These are phyloP conservation scores for Rhodotorula sp. DNA, from an alignment of 1,284 basidiomycete species.

Conservation along the genomic window DNA sequence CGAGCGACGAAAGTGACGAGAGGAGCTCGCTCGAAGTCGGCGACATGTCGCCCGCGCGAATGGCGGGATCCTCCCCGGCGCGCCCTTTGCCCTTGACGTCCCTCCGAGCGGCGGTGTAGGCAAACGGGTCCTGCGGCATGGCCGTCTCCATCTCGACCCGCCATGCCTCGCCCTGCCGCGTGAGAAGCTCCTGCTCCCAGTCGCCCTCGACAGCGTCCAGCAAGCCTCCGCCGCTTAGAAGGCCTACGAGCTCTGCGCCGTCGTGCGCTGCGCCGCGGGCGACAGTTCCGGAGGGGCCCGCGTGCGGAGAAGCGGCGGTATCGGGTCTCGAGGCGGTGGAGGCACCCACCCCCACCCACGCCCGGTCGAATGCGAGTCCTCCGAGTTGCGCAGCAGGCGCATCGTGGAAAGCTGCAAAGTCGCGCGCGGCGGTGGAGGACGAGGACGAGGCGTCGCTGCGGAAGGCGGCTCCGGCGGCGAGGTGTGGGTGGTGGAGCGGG, in stretches of 20 bases:
- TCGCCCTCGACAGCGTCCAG: constrained; percentile 24
- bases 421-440: neutral
- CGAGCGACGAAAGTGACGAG: constrained; percentile 30
- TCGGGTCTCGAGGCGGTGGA: neutral
- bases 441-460: constrained; percentile 4
- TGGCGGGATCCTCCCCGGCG: neutral
- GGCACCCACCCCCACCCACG: neutral
- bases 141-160: constrained; percentile 1
- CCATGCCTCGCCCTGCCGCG: constrained; percentile 1
- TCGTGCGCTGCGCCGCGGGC: constrained; percentile 4
- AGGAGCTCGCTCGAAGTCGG: constrained; percentile 21
- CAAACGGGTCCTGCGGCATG: constrained; percentile 27
- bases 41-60: constrained; percentile 26
- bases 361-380: neutral
- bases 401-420: constrained; percentile 28
- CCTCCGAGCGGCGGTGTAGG: neutral
- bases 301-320: neutral
- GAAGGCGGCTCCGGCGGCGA: neutral
- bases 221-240: neutral
- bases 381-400: neutral
- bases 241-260: constrained; percentile 16
- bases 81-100: neutral
- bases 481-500: neutral
- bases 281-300: neutral
- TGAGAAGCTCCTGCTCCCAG: constrained; percentile 32